Base-by-base conservation (phyloP, 2,329 filamentous ascomycete genomes). In the Hirsutella thompsonii region DNA sequence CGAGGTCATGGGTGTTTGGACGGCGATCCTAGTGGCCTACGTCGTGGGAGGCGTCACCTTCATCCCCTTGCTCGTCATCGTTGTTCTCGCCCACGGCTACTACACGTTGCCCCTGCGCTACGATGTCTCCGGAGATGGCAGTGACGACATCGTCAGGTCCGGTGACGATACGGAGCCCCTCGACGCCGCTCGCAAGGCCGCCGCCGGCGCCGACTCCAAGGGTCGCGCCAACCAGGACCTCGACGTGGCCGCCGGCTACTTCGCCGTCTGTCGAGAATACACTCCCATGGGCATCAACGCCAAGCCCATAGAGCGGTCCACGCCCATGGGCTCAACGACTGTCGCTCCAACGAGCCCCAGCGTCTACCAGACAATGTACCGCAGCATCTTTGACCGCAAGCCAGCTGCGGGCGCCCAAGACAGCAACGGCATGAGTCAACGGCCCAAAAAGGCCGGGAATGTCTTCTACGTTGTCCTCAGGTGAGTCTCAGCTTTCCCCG, bases 281-380 rank as follows among this genome's bases (percentile, higher is more conserved):
- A 84, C 86, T 1, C 86, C 89, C 34, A 87, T 88, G 56, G 89
- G 88, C 34, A 81, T 94, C 59, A 93, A 93, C 66, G 86, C 87
- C 45, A 94, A 90, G 63, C 88, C 89, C 5, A 88, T 90, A 44
- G 89, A 94, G 63, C 76, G 87, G 45, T 77, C 80, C 26, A 90
- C 85, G 0, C 86, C 88, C 5, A 76, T 85, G 11, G 87, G 86
- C 16, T 79, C 83, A 42, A 63, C 74, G 40, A 81, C 83, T 14
- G 79, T 92, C 36, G 77, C 81, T 28, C 70, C 83, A 34, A 83
- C 88, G 42, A 94, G 87, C 55, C 88, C 84, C 42, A 95, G 90
- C 58, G 90, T 98, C 30, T 96, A 96, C 61, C 92, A 96, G 71
- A 83, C 83, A 59, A 95, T 98, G 87, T 98, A 98, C 63, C 73